phyloP scores from a whole-genome alignment of 768 basidiomycete genomes.

The Suillus subalutaceus region DNA sequence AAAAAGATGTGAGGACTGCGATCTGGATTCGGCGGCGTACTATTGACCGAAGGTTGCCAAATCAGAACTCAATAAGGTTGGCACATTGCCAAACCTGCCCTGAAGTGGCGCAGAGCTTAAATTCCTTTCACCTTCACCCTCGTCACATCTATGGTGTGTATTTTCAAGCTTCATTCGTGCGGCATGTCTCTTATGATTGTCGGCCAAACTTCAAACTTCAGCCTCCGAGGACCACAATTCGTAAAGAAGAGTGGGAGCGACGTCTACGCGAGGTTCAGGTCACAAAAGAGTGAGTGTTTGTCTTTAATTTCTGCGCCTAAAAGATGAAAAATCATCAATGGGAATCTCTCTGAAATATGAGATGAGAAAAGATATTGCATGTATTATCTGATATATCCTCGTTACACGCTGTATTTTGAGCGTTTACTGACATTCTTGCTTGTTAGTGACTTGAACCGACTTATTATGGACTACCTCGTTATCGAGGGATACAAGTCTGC shows the following conservation, averaged over 20 bases:
- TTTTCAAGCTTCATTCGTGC: conserved; percentile 7
- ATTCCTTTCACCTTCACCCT: conserved; percentile 23
- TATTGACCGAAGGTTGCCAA: conserved; percentile 10
- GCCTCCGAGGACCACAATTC: conserved; percentile 61
- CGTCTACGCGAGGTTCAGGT: conserved; percentile 82
- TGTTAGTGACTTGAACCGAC: conserved; percentile 85
- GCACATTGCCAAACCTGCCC: conserved; percentile 35
- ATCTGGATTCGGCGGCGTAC: background rate
- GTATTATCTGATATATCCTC: conserved; percentile 77
- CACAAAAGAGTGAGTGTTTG: conserved; percentile 80
- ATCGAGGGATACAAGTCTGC: conserved; percentile 97
- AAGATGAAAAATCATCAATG: conserved; percentile 78
- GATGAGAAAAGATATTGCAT: conserved; percentile 79
- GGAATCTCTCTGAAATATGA: conserved; percentile 98
- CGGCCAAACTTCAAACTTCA: conserved; percentile 13
- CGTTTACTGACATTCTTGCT: conserved; percentile 26
- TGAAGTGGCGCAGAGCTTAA: conserved; percentile 39
- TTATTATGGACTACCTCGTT: conserved; percentile 97
- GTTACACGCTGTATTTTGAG: conserved; percentile 26
- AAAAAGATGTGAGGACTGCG: background rate
- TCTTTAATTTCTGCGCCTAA: conserved; percentile 19
- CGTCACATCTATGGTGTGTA: conserved; percentile 36
- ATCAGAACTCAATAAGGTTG: conserved; percentile 5
- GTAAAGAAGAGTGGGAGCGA: conserved; percentile 86
- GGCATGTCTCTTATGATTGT: conserved; percentile 10